A percentile compares a stretch with the other conserved stretches of the same genome.
phyloP scores from a whole-genome alignment of 805 yeast genomes.

The Saccharomycopsis fibuligera region DNA sequence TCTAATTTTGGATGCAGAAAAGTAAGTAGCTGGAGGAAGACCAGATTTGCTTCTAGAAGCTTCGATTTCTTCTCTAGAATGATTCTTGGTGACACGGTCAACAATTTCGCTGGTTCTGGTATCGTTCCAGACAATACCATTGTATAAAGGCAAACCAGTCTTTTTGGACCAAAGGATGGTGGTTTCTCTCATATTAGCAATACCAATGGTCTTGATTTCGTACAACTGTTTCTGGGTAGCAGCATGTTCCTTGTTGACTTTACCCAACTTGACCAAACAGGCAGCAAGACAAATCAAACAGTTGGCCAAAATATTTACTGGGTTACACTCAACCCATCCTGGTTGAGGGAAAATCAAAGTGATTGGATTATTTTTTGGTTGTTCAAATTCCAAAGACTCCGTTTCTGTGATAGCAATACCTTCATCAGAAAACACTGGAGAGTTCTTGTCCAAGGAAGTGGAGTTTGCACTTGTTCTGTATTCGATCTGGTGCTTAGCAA shows the following conservation, averaged over 20 bases:
- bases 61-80: constrained; percentile 49
- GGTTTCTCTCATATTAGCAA: constrained; percentile 96
- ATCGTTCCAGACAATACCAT: constrained; percentile 96
- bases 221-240: constrained; percentile 44
- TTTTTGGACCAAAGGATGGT: constrained; percentile 79
- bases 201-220: constrained; percentile 68
- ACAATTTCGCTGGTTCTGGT: constrained; percentile 77
- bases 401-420: constrained; percentile 59
- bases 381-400: constrained; percentile 58
- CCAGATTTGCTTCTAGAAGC: constrained; percentile 66
- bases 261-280: constrained; percentile 50
- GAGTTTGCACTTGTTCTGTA: constrained; percentile 65
- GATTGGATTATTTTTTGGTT: constrained; percentile 36
- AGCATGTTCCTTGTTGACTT: constrained; percentile 44
- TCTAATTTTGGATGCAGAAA: constrained; percentile 81
- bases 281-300: constrained; percentile 74
- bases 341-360: constrained; percentile 74
- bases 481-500: constrained; percentile 87
- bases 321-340: constrained; percentile 94
- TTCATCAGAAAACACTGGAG: constrained; percentile 63
- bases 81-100: constrained; percentile 48
- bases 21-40: constrained; percentile 83
- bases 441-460: constrained; percentile 28
- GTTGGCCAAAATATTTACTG: constrained; percentile 71
- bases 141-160: constrained; percentile 76